A percentile compares a stretch with the other conserved stretches of the same genome.
These are phyloP conservation scores for Ogataea ganodermae DNA, from an alignment of 805 yeast species.

Conservation along the genomic window DNA sequence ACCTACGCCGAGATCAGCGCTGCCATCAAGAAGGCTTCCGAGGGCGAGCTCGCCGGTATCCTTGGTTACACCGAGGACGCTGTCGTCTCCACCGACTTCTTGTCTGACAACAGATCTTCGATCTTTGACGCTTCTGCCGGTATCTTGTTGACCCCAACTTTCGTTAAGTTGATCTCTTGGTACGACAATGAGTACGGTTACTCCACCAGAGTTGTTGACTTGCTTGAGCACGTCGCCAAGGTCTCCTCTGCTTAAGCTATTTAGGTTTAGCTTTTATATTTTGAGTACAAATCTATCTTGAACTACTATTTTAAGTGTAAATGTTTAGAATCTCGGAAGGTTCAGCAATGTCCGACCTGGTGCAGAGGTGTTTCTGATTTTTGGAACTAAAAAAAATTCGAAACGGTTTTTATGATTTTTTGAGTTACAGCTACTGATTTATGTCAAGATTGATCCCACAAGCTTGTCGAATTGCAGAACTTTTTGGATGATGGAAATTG, in stretches of 20 bases:
- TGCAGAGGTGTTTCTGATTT: no score
- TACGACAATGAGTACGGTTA: conserved; percentile 96
- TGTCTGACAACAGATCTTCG: conserved; percentile 80
- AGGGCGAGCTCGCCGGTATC: conserved; percentile 77
- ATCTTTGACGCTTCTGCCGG: conserved; percentile 93
- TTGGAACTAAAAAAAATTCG: no score
- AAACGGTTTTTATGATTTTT: no score
- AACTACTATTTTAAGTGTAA: no score
- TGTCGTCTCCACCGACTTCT: conserved; percentile 89
- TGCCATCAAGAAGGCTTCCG: conserved; percentile 73
- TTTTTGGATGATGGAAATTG: no score
- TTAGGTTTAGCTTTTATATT: background rate
- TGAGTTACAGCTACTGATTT: no score
- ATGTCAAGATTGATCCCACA: no score
- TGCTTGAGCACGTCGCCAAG: conserved; percentile 78
- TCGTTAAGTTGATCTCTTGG: conserved; percentile 91
- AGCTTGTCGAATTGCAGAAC: no score
- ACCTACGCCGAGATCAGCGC: conserved; percentile 82
- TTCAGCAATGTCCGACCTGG: no score
- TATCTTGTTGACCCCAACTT: conserved; percentile 80
- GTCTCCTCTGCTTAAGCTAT: conserved; percentile 32
- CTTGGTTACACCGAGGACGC: conserved; percentile 91
- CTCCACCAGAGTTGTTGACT: conserved; percentile 94
- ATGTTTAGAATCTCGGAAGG: no score
- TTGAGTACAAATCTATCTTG: background rate